Percentiles rank a stretch among this genome's conserved stretches.
phyloP scores from a whole-genome alignment of 2,329 filamentous ascomycete species.

The Talaromyces rugulosus region DNA sequence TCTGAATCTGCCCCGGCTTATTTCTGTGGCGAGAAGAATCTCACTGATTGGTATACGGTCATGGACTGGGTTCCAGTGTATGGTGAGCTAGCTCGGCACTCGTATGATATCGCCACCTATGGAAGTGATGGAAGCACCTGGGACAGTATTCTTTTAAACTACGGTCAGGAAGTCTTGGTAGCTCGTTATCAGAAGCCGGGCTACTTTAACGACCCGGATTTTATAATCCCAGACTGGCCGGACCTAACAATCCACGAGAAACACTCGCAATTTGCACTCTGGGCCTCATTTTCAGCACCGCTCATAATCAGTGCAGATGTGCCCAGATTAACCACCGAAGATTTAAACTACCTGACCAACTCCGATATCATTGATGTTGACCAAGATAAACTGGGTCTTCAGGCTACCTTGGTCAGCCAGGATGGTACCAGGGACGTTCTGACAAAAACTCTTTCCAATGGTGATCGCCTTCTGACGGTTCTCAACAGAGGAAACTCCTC shows the following conservation, averaged over 20 bases:
- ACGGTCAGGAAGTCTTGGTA: slow-evolving; percentile 39
- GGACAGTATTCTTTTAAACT: slow-evolving; percentile 48
- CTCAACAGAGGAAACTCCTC: slow-evolving; percentile 38
- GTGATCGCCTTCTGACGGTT: slow-evolving; percentile 44
- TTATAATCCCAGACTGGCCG: slow-evolving; percentile 47
- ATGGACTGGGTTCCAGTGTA: slow-evolving; percentile 41
- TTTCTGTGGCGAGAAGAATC: slow-evolving; percentile 32
- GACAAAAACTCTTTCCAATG: slow-evolving; percentile 43
- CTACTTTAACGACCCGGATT: slow-evolving; percentile 47
- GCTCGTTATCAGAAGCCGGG: slow-evolving; percentile 43
- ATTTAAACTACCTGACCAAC: slow-evolving; percentile 28
- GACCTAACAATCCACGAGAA: slow-evolving; percentile 41
- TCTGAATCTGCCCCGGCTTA: slow-evolving; percentile 46
- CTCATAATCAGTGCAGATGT: slow-evolving; percentile 47
- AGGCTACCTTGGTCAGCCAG: slow-evolving; percentile 46
- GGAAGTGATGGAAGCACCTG: slow-evolving; percentile 36
- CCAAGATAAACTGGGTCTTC: slow-evolving; percentile 40
- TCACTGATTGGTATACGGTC: slow-evolving; percentile 42
- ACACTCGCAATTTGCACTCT: slow-evolving; percentile 47
- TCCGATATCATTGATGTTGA: slow-evolving; percentile 39
- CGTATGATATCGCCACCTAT: slow-evolving; percentile 41
- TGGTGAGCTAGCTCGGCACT: slow-evolving; percentile 44
- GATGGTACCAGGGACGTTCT: slow-evolving; percentile 42
- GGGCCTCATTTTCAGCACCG: slow-evolving; percentile 47
- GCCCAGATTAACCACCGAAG: slow-evolving; percentile 14